Conservation (phyloP, 768 basidiomycete genomes). For the Cyathus striatus region DNA sequence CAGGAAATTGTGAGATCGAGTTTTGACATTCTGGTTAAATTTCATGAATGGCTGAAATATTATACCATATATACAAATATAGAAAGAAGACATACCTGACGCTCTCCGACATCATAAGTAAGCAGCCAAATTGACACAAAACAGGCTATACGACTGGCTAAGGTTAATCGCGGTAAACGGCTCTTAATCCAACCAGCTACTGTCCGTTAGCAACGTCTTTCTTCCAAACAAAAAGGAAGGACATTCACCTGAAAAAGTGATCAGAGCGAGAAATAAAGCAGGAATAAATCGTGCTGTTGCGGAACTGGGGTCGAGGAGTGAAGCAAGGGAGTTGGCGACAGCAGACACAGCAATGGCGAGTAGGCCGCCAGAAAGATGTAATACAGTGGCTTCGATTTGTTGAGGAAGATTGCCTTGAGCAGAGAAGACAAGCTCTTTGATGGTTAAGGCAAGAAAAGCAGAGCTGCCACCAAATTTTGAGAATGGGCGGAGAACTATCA, state of each 20-base stretch:
- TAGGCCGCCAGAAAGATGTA: constrained; percentile 37
- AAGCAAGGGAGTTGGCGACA: constrained; percentile 13
- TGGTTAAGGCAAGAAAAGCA: constrained; percentile 31
- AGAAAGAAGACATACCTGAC: constrained; percentile 19
- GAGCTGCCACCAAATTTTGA: constrained; percentile 29
- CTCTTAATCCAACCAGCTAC: constrained; percentile 30
- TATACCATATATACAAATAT: background rate
- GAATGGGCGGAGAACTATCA: constrained; percentile 33
- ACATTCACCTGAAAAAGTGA: constrained; percentile 30
- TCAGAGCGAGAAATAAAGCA: constrained; percentile 31
- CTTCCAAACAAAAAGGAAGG: no score
- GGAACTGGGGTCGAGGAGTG: constrained; percentile 14
- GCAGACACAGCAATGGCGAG: constrained; percentile 27
- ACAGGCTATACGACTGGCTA: constrained; percentile 39
- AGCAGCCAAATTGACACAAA: constrained; percentile 44
- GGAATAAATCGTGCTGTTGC: constrained; percentile 26
- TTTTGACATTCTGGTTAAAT: constrained; percentile 14
- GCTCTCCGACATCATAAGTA: constrained; percentile 26
- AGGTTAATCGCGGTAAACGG: constrained; percentile 35
- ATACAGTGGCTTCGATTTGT: constrained; percentile 38
- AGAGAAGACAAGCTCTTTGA: constrained; percentile 44
- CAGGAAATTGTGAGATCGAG: constrained; percentile 25
- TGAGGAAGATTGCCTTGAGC: constrained; percentile 42
- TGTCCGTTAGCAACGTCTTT: constrained; percentile 1
- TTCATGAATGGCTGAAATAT: background rate